Evolutionary conservation across 148 eudicot genomes (phyloP).

Genomic region (Camellia lanceoleosa): DNA sequence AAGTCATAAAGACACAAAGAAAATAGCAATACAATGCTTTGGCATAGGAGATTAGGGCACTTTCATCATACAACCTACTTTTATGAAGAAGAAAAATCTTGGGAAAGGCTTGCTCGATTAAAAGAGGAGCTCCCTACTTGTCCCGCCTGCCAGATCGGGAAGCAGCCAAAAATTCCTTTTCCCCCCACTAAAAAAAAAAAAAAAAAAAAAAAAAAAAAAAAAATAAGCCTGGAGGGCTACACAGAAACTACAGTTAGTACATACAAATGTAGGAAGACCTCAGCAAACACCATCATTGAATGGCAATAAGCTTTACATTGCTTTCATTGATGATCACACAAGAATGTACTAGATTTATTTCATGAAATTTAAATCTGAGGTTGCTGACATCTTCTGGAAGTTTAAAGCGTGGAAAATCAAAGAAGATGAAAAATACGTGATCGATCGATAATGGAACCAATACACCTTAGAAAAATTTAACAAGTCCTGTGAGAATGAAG

Average conservation of each 20-base stretch:
- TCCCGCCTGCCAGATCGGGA: background rate
- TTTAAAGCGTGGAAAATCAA: constrained; percentile 1
- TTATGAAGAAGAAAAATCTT: background rate
- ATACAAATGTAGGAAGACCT: background rate
- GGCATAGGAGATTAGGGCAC: background rate
- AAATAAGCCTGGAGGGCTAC: background rate
- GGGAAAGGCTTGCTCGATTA: background rate
- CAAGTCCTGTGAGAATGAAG: background rate
- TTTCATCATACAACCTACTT: background rate
- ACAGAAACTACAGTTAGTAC: background rate
- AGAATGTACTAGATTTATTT: background rate
- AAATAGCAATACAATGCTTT: background rate
- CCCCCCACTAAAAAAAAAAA: no score
- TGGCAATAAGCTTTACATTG: background rate
- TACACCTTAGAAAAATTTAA: background rate
- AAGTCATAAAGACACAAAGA: background rate
- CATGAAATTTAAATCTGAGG: background rate
- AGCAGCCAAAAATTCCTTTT: background rate
- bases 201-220: no score
- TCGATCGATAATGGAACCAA: background rate
- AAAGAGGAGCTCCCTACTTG: background rate
- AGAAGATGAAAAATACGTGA: background rate
- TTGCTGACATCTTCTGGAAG: background rate
- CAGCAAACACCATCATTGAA: background rate
- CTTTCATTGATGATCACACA: constrained; percentile 3